phyloP scores from a whole-genome alignment of 2,329 filamentous ascomycete genomes.

The Fusarium robinianum region DNA sequence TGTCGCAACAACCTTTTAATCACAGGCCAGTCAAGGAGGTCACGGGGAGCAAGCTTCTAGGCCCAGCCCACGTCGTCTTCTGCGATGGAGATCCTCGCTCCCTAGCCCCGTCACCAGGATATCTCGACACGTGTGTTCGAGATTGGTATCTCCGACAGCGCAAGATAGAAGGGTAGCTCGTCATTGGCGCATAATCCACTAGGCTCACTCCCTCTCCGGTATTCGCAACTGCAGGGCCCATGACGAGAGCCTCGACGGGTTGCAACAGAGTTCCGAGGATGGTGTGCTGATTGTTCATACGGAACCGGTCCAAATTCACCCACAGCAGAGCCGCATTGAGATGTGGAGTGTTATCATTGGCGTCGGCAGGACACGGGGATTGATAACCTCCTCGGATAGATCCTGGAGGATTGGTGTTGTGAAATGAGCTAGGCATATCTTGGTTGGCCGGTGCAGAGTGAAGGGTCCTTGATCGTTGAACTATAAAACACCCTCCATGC shows the following conservation, averaged over 20 bases:
- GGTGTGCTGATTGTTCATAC: slow-evolving; percentile 26
- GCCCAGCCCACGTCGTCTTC: slow-evolving; percentile 18
- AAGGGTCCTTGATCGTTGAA: background rate
- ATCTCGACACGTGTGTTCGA: slow-evolving; percentile 28
- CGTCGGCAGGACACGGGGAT: slow-evolving; percentile 13
- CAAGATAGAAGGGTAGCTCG: slow-evolving; percentile 19
- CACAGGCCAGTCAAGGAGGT: slow-evolving; percentile 19
- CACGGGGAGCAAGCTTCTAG: slow-evolving; percentile 18
- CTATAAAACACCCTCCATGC: slow-evolving; percentile 17
- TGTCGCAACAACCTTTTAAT: slow-evolving; percentile 14
- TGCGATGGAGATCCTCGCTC: slow-evolving; percentile 17
- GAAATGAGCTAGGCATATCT: slow-evolving; percentile 10
- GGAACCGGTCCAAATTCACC: slow-evolving; percentile 11
- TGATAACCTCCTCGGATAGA: slow-evolving; percentile 22
- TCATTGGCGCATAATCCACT: slow-evolving; percentile 29
- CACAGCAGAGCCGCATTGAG: slow-evolving; percentile 32
- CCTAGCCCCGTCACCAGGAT: slow-evolving; percentile 6
- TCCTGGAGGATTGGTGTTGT: slow-evolving; percentile 13
- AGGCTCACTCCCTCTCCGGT: slow-evolving; percentile 8
- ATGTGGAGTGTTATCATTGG: slow-evolving; percentile 40
- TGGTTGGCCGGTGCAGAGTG: background rate
- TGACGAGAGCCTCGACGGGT: slow-evolving; percentile 14
- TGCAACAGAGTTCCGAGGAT: slow-evolving; percentile 14
- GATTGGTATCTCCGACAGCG: slow-evolving; percentile 16
- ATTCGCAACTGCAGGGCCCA: slow-evolving; percentile 17